Percentiles rank a stretch among this genome's conserved stretches.
phyloP scores from a whole-genome alignment of 208 protist genomes.

The Crithidia mellificae region DNA sequence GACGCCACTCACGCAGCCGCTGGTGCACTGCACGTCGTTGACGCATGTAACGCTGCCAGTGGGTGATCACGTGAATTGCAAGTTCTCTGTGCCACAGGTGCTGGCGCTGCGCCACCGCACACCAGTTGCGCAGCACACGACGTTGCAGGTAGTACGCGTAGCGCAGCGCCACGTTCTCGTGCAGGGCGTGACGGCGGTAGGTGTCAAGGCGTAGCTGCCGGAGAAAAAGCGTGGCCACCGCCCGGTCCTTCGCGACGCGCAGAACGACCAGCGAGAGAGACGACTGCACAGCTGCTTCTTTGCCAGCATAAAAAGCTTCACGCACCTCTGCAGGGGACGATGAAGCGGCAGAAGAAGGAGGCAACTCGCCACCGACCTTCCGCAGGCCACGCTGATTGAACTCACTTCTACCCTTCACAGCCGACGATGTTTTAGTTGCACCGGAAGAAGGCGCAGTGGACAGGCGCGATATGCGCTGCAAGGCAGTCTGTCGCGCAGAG shows the following conservation, averaged over 20 bases:
- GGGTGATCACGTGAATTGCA: slow-evolving; percentile 9
- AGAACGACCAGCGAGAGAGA: slow-evolving; percentile 75
- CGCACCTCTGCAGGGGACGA: background rate
- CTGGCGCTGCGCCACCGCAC: background rate
- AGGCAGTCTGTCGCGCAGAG: slow-evolving; percentile 8
- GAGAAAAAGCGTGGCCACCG: slow-evolving; percentile 59
- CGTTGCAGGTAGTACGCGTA: slow-evolving; percentile 62
- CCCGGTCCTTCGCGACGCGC: slow-evolving; percentile 51
- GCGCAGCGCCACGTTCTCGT: slow-evolving; percentile 55
- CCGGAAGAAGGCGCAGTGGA: background rate
- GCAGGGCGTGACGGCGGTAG: slow-evolving; percentile 26
- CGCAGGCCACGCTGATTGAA: too few species aligned
- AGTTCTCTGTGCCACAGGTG: slow-evolving; percentile 1
- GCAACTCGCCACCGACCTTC: too few species aligned
- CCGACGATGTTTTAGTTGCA: too few species aligned
- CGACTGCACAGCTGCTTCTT: slow-evolving; percentile 13
- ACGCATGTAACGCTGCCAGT: slow-evolving; percentile 35
- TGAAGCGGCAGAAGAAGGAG: too few species aligned
- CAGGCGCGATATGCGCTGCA: slow-evolving; percentile 27
- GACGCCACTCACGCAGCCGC: slow-evolving; percentile 15
- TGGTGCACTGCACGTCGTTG: background rate
- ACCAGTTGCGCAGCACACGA: slow-evolving; percentile 47
- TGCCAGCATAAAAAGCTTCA: background rate
- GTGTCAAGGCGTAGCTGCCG: slow-evolving; percentile 57
- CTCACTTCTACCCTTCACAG: too few species aligned